Conservation (phyloP, 2,329 filamentous ascomycete species). For the Didymosphaeria variabile region DNA sequence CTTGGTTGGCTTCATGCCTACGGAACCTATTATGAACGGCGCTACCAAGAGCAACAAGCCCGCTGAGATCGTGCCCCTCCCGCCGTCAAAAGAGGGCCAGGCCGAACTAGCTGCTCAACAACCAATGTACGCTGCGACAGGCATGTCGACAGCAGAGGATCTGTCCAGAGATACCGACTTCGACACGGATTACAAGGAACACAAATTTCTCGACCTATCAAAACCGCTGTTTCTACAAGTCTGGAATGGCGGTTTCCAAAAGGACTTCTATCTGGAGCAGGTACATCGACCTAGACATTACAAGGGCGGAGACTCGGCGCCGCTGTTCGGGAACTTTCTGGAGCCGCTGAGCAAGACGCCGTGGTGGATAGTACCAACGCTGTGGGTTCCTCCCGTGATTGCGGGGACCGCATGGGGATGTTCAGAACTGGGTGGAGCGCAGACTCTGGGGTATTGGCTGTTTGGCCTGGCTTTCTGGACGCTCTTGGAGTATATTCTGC, state of each 20-base stretch:
- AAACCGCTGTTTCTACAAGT: constrained; percentile 87
- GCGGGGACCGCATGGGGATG: constrained; percentile 76
- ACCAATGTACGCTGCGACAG: constrained; percentile 70
- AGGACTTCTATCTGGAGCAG: constrained; percentile 96
- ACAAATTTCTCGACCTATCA: constrained; percentile 93
- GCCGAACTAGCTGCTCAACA: constrained; percentile 55
- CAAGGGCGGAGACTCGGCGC: constrained; percentile 89
- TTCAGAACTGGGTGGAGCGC: constrained; percentile 63
- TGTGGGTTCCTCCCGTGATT: constrained; percentile 83
- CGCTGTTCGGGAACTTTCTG: constrained; percentile 97
- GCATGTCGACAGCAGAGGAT: constrained; percentile 90
- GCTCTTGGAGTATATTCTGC: constrained; percentile 85
- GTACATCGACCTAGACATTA: constrained; percentile 96
- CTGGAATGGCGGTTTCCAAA: constrained; percentile 86
- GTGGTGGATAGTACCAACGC: constrained; percentile 86
- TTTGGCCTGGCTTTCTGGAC: constrained; percentile 85
- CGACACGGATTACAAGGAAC: constrained; percentile 77
- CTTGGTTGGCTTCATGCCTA: constrained; percentile 80
- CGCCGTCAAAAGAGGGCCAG: constrained; percentile 59
- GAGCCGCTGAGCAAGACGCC: constrained; percentile 95
- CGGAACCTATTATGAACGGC: constrained; percentile 64
- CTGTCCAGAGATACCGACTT: constrained; percentile 85
- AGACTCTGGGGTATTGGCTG: constrained; percentile 69
- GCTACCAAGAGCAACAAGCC: constrained; percentile 59
- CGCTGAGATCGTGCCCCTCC: constrained; percentile 62